These are phyloP conservation scores for Ceratobasidium sp. DNA, from an alignment of 1,284 basidiomycete species.

Conservation along the genomic window DNA sequence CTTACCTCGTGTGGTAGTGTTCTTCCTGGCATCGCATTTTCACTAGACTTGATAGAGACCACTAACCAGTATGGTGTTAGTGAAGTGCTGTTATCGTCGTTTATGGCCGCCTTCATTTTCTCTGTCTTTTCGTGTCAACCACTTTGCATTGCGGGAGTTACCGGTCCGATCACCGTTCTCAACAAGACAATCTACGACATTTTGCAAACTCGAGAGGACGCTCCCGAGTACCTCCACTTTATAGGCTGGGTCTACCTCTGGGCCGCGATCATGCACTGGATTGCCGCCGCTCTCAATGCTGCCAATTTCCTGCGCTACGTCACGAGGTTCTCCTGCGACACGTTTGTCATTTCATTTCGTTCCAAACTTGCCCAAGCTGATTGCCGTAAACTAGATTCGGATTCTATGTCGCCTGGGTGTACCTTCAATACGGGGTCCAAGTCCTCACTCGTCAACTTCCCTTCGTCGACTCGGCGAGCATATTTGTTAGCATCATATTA, in stretches of 20 bases:
- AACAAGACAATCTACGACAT: constrained; percentile 92
- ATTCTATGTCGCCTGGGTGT: constrained; percentile 55
- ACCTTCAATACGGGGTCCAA: constrained; percentile 89
- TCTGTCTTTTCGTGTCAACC: constrained; percentile 91
- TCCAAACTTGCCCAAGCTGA: not conserved
- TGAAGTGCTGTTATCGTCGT: constrained; percentile 77
- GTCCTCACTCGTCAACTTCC: constrained; percentile 77
- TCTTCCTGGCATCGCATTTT: constrained; percentile 91
- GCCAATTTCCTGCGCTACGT: constrained; percentile 81
- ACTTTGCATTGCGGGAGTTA: constrained; percentile 91
- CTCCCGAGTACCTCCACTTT: constrained; percentile 83
- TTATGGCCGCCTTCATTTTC: constrained; percentile 92
- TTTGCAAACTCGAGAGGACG: constrained; percentile 60
- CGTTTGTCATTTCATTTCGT: constrained; percentile 82
- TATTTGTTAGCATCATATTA: constrained; percentile 76
- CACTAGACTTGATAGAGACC: constrained; percentile 91
- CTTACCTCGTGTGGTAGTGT: constrained; percentile 56
- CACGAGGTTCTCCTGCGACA: constrained; percentile 91
- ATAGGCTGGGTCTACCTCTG: constrained; percentile 82
- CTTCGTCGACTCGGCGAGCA: constrained; percentile 57
- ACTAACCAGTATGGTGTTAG: constrained; percentile 89
- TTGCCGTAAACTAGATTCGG: constrained; percentile 14
- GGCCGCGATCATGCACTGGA: constrained; percentile 89
- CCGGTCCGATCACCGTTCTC: constrained; percentile 89
- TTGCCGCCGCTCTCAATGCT: constrained; percentile 86